Percentiles rank a stretch among this genome's conserved stretches.
These are phyloP conservation scores for Limonium bicolor DNA, from an alignment of 148 eudicot species.

Conservation along the genomic window DNA sequence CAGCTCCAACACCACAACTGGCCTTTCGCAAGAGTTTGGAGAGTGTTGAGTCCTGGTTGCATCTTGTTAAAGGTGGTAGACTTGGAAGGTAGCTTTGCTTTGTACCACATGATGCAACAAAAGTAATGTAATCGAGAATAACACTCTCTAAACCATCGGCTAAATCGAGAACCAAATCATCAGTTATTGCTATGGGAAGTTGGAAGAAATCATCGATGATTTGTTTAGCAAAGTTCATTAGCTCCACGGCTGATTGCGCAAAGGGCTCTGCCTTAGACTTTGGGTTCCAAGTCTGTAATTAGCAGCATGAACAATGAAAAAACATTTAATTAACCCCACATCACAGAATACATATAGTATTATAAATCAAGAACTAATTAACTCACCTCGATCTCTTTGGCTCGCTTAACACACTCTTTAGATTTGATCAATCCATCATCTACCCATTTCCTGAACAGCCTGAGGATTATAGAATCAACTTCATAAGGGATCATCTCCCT, in stretches of 20 bases:
- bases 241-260: conserved; percentile 66
- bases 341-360: background rate
- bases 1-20: conserved; percentile 35
- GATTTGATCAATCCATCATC: conserved; percentile 48
- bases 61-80: conserved; percentile 87
- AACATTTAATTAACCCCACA: background rate
- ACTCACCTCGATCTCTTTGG: conserved; percentile 85
- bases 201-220: conserved; percentile 60
- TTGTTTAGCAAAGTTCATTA: conserved; percentile 39
- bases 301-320: background rate
- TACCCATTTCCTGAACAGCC: conserved; percentile 55
- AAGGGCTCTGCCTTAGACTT: conserved; percentile 86
- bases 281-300: conserved; percentile 85
- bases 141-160: conserved; percentile 57
- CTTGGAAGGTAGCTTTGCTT: conserved; percentile 85
- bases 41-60: conserved; percentile 56
- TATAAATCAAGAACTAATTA: background rate
- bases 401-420: conserved; percentile 48
- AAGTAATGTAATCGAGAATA: conserved; percentile 57
- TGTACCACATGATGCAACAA: conserved; percentile 88
- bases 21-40: conserved; percentile 57
- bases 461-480: conserved; percentile 53
- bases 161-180: conserved; percentile 46
- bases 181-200: conserved; percentile 51
- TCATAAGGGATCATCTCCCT: conserved; percentile 85